phyloP scores from a whole-genome alignment of 108 stramenopile genomes.

The Skeletonema grethae region DNA sequence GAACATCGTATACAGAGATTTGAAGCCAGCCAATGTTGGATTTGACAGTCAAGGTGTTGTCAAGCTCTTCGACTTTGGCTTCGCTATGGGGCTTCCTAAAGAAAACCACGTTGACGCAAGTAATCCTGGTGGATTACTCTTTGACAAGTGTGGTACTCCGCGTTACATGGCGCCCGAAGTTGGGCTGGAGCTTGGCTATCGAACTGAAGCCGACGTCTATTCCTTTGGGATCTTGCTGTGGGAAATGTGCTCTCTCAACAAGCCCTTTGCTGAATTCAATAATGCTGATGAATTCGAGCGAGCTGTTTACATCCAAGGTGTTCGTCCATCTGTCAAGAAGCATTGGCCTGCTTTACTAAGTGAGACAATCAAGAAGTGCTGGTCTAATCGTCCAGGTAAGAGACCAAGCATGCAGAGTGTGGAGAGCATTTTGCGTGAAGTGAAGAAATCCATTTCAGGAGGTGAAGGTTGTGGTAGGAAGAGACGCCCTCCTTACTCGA shows the following conservation, averaged over 20 bases:
- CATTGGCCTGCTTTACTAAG: conserved; percentile 42
- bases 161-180: conserved; percentile 46
- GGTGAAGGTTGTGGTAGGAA: neutral
- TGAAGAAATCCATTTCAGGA: neutral
- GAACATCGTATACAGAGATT: conserved; percentile 68
- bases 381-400: conserved; percentile 29
- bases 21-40: conserved; percentile 63
- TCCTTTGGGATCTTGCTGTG: conserved; percentile 63
- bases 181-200: conserved; percentile 29
- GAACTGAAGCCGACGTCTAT: conserved; percentile 54
- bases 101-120: conserved; percentile 11
- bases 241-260: conserved; percentile 54
- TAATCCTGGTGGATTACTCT: conserved; percentile 18
- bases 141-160: conserved; percentile 50
- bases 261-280: conserved; percentile 50
- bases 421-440: conserved; percentile 16
- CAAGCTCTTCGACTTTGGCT: conserved; percentile 71
- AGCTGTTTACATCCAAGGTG: conserved; percentile 39
- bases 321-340: conserved; percentile 31
- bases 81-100: conserved; percentile 37
- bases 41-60: conserved; percentile 43
- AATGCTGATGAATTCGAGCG: conserved; percentile 40
- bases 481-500: neutral
- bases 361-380: conserved; percentile 48
- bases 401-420: conserved; percentile 53